Evolutionary conservation across 2,329 filamentous ascomycete genomes (phyloP), one percentile per base, ranked within the genome.

Genomic region (Tolypocladium endophyticum): DNA sequence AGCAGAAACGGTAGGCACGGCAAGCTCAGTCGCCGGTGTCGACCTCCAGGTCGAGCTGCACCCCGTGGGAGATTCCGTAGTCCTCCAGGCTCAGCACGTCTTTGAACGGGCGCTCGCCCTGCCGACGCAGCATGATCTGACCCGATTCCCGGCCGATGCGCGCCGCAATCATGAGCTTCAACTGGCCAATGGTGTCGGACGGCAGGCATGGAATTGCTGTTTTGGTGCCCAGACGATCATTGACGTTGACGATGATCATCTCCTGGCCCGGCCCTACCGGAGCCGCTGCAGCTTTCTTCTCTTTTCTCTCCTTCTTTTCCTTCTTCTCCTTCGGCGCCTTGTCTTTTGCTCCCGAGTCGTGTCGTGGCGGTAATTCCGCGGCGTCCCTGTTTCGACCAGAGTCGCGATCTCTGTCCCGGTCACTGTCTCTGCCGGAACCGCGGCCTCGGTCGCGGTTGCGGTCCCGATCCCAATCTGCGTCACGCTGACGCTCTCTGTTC

Each of bases 201-300:
- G 90, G 87, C 60, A 96, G 79, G 71, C 92, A 97, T 0, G 93
- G 93, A 64, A 97, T 94, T 58, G 90, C 88, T 20, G 92, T 90
- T 70, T 96, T 96, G n/a, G 93, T 97, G 16, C 93, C 93, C 41
- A 97, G 78, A n/a, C 93, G 84, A 74, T 97, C 93, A 72, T 97
- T 97, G 70, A 97, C 86, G 68, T 93, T 86, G 23, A 97, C 92
- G 57, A 96, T 84, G 65, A 97, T 97, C 88, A 97, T 95, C 60
- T 91, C 87, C 70, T 95, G 88, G 7, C 79, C 73, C 4, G 75
- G 45, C 12, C 64, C 64, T 2, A 61, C 56, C 71, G 73, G 62
- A 36, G 65, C 62, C 23, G 61, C 65, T 5, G 58, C 66, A 36
- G 63, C 61, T 47, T 64, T 72, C 60, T 55, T 72, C 59, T 58